Conservation (phyloP, 139 green algal species). For the Chlorella sorokiniana region DNA sequence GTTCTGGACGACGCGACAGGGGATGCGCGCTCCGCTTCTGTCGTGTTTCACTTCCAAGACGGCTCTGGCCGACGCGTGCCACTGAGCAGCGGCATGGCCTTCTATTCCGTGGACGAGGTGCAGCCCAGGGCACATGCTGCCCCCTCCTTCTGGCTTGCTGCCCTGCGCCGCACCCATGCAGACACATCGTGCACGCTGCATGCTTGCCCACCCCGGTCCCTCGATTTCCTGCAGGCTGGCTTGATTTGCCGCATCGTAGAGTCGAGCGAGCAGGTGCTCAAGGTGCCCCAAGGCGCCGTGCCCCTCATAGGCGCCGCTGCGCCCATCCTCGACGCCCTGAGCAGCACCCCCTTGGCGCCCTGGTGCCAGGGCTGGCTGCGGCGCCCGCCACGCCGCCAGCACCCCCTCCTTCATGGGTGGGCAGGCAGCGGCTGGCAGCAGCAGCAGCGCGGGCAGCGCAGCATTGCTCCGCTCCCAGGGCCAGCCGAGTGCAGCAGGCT, state of each 20-base stretch:
- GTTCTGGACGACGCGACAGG: constrained; percentile 1
- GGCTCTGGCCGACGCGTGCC: background rate
- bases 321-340: constrained; percentile 9
- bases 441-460: background rate
- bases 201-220: background rate
- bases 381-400: background rate
- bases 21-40: background rate
- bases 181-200: background rate
- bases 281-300: constrained; percentile 7
- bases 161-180: background rate
- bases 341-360: background rate
- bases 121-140: background rate
- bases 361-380: background rate
- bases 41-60: constrained; percentile 16
- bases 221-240: background rate
- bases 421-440: background rate
- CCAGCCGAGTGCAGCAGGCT: background rate
- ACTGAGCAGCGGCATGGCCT: background rate
- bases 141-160: background rate
- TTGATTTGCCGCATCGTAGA: constrained; percentile 11
- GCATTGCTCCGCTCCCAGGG: background rate
- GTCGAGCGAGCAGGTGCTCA: constrained; percentile 18
- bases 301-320: background rate
- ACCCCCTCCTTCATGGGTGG: background rate
- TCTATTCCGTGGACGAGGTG: constrained; percentile 5